Base-by-base conservation (phyloP, 495 filamentous ascomycete species). In the Penicillium desertorum region DNA sequence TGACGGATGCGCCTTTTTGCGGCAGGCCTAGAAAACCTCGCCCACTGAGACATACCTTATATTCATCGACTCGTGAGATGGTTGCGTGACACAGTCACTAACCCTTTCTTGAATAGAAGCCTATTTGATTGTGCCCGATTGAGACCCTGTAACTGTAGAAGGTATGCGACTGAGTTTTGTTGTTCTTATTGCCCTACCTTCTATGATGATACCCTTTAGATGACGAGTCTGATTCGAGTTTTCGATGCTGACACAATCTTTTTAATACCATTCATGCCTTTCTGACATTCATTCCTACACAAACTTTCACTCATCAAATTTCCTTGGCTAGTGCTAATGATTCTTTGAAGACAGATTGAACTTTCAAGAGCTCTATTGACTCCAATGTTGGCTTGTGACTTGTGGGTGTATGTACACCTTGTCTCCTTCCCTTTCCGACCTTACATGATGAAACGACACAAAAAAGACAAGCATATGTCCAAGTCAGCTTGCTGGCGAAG, bases 1-100 rank as follows among this genome's bases (percentile, higher is more conserved):
- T 91, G 89, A 92, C 78, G 86, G 90, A 96, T 77, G 94, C 79
- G 90, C 91, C 91, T 53, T 83, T 84, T 90, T 90, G 91, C 71
- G 92, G 90, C 91, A 96, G 92, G 93, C 94, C 91, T 97, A 96
- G 93, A 96, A 98, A 98, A 96, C 94, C 92, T 96, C 84, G 92
- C 90, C 92, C 89, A 92, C 94, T 98, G 94, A 98, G 74, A 78
- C 70, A 54, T 43, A 11, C 50, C 57, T 56, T 50, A 53, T 59
- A 58, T 50, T 63, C 45, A 57, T 62, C 51, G 49, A 65, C 60
- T 64, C 57, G 53, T 56, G 42, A 42, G 51, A 56, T 39, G 36
- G 36, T 51, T 58, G 63, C 32, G 56, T 63, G 62, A 64, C 62
- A 59, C 30, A 60, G 65, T 67, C 60, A 68, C 72, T 76, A 67